Conservation (phyloP, 768 basidiomycete genomes). For the Cubamyces lactineus region DNA sequence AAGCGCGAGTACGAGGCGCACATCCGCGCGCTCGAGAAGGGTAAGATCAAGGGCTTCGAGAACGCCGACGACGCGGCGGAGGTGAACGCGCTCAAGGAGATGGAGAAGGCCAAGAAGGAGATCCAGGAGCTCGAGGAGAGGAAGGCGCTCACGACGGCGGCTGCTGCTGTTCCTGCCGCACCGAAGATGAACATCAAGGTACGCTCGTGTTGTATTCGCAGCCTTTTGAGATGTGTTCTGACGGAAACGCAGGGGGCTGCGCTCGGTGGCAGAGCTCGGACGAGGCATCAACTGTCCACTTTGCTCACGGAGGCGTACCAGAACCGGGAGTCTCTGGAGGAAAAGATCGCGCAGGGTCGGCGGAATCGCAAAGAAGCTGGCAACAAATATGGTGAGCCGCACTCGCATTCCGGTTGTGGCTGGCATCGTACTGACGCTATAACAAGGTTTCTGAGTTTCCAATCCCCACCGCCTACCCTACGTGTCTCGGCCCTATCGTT, state of each 20-base stretch:
- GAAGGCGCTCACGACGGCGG: slow-evolving; percentile 73
- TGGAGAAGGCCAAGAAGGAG: slow-evolving; percentile 77
- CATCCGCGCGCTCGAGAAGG: slow-evolving; percentile 74
- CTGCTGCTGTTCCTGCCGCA: slow-evolving; percentile 52
- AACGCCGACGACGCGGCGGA: slow-evolving; percentile 60
- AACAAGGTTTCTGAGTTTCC: slow-evolving; percentile 28
- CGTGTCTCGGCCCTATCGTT: neutral
- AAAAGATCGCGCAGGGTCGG: slow-evolving; percentile 80
- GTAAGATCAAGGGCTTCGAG: slow-evolving; percentile 69
- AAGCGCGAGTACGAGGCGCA: slow-evolving; percentile 70
- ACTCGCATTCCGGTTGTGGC: neutral
- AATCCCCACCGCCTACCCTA: neutral
- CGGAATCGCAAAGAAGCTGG: slow-evolving; percentile 88
- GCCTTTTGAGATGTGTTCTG: neutral
- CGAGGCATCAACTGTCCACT: slow-evolving; percentile 79
- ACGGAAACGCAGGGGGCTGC: slow-evolving; percentile 64
- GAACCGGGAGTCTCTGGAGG: slow-evolving; percentile 83
- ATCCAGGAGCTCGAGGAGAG: slow-evolving; percentile 75
- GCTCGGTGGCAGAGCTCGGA: slow-evolving; percentile 65
- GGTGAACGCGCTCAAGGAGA: slow-evolving; percentile 71
- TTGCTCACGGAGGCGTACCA: slow-evolving; percentile 81
- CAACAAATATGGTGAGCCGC: slow-evolving; percentile 80
- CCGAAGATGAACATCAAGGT: slow-evolving; percentile 88
- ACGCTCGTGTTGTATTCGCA: slow-evolving; percentile 30
- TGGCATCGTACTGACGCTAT: neutral